phyloP scores from a whole-genome alignment of 2,329 filamentous ascomycete genomes.

The Exophiala sp. region DNA sequence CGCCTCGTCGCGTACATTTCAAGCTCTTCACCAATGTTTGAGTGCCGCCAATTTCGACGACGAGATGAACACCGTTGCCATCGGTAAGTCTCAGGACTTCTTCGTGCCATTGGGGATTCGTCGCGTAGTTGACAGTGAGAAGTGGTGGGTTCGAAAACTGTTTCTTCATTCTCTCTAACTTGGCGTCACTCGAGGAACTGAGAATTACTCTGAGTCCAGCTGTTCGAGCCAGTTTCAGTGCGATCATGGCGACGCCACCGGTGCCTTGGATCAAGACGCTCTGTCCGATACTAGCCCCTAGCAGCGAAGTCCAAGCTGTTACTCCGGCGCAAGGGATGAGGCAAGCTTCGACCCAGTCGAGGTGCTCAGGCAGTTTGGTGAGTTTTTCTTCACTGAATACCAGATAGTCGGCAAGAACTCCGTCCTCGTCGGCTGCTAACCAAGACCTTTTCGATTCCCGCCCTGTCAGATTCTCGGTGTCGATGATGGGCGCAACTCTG shows the following conservation, averaged over 20 bases:
- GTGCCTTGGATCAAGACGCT: conserved; percentile 47
- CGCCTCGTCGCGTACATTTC: conserved; percentile 41
- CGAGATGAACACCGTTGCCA: conserved; percentile 36
- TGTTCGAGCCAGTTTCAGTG: conserved; percentile 35
- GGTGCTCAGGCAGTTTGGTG: conserved; percentile 36
- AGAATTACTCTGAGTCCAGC: conserved; percentile 37
- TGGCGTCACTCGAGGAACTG: conserved; percentile 37
- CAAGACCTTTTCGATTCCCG: conserved; percentile 38
- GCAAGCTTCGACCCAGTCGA: conserved; percentile 37
- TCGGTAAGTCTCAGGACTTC: conserved; percentile 34
- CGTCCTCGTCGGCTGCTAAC: conserved; percentile 46
- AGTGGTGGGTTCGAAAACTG: conserved; percentile 28
- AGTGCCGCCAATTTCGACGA: conserved; percentile 41
- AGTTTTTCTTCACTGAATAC: conserved; percentile 41
- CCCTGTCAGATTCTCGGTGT: conserved; percentile 40
- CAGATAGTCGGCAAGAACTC: conserved; percentile 42
- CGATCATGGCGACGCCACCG: conserved; percentile 37
- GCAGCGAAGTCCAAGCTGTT: conserved; percentile 47
- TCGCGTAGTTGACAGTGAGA: conserved; percentile 34
- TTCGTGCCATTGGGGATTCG: conserved; percentile 32
- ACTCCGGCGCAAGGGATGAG: conserved; percentile 45
- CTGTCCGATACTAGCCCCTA: conserved; percentile 37
- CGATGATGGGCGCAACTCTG: conserved; percentile 37
- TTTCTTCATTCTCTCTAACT: conserved; percentile 32
- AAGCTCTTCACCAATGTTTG: conserved; percentile 40